These are phyloP conservation scores for Macroventuria anomochaeta DNA, from an alignment of 2,329 filamentous ascomycete species.

Conservation along the genomic window DNA sequence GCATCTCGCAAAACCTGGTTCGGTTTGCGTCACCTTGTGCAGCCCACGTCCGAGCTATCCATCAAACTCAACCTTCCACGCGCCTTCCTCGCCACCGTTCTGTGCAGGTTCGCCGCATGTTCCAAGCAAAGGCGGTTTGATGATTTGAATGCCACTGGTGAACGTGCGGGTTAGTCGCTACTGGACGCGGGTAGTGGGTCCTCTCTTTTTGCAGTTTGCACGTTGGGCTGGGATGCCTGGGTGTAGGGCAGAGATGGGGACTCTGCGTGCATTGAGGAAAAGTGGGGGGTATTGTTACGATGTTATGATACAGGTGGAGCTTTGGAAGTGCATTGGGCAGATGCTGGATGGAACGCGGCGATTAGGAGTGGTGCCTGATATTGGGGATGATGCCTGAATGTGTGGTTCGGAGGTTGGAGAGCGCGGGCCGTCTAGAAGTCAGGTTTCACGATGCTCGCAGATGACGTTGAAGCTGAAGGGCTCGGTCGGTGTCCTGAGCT, in stretches of 20 bases:
- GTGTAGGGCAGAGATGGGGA: conserved; percentile 6
- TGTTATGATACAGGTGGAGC: conserved; percentile 14
- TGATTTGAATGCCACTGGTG: conserved; percentile 1
- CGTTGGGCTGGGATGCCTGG: conserved; percentile 18
- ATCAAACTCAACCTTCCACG: not conserved
- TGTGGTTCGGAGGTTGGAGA: not conserved
- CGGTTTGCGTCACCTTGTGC: not conserved
- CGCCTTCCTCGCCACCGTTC: not conserved
- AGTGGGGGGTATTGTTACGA: conserved; percentile 7
- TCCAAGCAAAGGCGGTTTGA: not conserved
- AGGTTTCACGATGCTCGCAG: not conserved
- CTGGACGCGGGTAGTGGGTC: conserved; percentile 13
- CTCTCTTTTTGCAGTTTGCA: not conserved
- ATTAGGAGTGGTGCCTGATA: conserved; percentile 13
- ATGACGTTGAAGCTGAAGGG: conserved; percentile 3
- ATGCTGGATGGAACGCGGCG: not conserved
- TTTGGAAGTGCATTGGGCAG: conserved; percentile 1
- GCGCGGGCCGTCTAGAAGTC: not conserved
- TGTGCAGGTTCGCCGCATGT: not conserved
- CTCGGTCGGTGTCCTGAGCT: no score
- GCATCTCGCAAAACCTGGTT: not conserved
- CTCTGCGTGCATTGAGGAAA: not conserved
- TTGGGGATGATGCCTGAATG: conserved; percentile 7
- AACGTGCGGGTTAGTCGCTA: conserved; percentile 17
- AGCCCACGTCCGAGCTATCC: not conserved